phyloP scores from a whole-genome alignment of 2,329 filamentous ascomycete genomes.

The Penicillium aurantiogriseum region DNA sequence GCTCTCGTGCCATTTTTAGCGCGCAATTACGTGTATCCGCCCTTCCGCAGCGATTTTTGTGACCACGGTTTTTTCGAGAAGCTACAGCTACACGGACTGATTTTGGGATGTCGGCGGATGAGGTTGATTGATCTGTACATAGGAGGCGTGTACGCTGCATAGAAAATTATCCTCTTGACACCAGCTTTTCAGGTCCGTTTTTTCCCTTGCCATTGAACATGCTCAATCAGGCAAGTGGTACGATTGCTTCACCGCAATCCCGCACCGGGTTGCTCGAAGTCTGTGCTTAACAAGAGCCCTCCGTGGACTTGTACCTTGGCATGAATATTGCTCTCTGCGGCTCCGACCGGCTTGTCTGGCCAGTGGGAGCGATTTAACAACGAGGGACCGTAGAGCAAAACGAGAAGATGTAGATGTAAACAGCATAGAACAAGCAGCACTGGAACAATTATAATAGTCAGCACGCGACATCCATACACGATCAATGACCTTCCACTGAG shows the following conservation, averaged over 20 bases:
- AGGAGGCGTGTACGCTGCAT: conserved; percentile 30
- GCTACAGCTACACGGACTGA: conserved; percentile 14
- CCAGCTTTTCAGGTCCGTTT: neutral
- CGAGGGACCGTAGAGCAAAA: neutral
- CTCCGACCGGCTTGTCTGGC: neutral
- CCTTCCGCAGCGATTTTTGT: conserved; percentile 2
- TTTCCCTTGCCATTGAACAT: neutral
- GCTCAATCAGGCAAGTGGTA: neutral
- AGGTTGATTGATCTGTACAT: conserved; percentile 27
- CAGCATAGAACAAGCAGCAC: neutral
- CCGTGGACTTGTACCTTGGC: neutral
- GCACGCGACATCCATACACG: too few relatives aligned
- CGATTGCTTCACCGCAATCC: neutral
- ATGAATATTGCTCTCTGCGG: neutral
- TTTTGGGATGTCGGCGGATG: conserved; percentile 17
- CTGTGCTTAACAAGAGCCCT: neutral
- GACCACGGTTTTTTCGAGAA: conserved; percentile 7
- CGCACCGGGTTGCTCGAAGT: neutral
- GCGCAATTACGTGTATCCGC: conserved; percentile 13
- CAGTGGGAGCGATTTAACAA: neutral
- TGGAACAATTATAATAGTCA: neutral
- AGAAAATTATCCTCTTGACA: conserved; percentile 20
- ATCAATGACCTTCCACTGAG: neutral
- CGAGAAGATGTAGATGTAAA: neutral
- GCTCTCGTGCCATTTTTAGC: conserved; percentile 15